phyloP scores from a whole-genome alignment of 129 eudicot genomes.

The Saposhnikovia divaricata region DNA sequence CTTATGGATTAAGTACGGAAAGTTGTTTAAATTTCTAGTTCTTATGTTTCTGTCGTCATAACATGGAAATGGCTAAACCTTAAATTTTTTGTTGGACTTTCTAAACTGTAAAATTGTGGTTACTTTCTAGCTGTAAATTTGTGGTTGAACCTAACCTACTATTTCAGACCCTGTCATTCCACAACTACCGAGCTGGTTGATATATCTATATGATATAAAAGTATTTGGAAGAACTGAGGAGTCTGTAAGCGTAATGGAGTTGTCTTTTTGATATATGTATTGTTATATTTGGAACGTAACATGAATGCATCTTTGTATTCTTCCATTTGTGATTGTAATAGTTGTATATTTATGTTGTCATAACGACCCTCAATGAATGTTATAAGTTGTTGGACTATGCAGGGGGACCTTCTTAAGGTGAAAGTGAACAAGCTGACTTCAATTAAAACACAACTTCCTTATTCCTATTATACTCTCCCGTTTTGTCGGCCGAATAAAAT shows the following conservation, averaged over 20 bases:
- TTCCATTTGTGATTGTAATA: too few species aligned
- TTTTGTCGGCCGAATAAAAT: conserved; percentile 51
- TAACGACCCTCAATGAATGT: conserved; percentile 4
- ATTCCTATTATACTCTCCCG: conserved; percentile 56
- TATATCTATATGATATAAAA: neutral
- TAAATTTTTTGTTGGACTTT: neutral
- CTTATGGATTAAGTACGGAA: neutral
- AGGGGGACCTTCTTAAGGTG: conserved; percentile 58
- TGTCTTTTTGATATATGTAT: neutral
- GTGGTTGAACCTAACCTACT: neutral
- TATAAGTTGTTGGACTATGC: conserved; percentile 11
- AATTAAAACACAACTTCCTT: conserved; percentile 67
- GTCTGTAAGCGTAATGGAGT: neutral
- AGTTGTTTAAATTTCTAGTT: neutral
- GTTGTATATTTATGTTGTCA: neutral
- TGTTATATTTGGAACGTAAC: neutral
- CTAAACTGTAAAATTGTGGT: neutral
- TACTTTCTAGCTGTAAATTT: too few species aligned
- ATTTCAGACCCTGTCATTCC: neutral
- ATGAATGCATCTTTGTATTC: neutral
- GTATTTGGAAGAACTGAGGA: neutral
- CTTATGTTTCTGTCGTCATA: neutral
- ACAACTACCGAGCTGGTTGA: neutral
- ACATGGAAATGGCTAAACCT: neutral
- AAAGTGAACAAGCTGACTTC: conserved; percentile 68